Evolutionary conservation across 352 stramenopile genomes (phyloP).

Genomic region (Globisporangium acanthophoron): DNA sequence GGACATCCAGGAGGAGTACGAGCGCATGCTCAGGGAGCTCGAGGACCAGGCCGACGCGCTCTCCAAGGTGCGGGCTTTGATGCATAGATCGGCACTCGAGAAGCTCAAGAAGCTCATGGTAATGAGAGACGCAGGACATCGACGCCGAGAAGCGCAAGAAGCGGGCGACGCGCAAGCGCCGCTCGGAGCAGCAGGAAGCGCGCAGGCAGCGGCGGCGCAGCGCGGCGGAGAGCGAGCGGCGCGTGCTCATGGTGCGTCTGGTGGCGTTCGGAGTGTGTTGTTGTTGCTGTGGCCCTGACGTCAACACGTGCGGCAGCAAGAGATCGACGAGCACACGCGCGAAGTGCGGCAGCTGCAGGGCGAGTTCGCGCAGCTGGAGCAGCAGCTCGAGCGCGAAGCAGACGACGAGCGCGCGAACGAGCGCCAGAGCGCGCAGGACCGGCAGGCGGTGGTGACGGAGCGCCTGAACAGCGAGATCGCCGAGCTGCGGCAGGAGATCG

Average conservation of each 20-base stretch:
- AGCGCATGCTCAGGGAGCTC: constrained; percentile 65
- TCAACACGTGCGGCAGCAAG: constrained; percentile 6
- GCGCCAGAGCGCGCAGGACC: constrained; percentile 28
- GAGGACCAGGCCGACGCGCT: constrained; percentile 57
- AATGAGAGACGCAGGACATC: constrained; percentile 33
- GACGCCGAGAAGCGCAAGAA: constrained; percentile 17
- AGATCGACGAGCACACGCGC: constrained; percentile 37
- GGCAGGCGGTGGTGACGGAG: constrained; percentile 26
- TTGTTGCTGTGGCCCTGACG: background rate
- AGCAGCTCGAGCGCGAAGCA: constrained; percentile 29
- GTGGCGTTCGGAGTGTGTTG: no score
- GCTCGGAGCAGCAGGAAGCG: constrained; percentile 17
- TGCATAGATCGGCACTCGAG: background rate
- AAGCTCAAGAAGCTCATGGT: background rate
- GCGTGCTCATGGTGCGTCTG: constrained; percentile 6
- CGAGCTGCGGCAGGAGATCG: constrained; percentile 54
- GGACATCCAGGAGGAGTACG: constrained; percentile 72
- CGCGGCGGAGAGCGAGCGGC: constrained; percentile 7
- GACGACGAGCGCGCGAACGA: constrained; percentile 13
- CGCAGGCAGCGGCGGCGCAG: constrained; percentile 1
- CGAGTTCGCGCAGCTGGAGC: constrained; percentile 35
- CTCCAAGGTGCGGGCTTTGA: constrained; percentile 7
- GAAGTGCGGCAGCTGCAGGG: constrained; percentile 51
- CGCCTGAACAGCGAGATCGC: constrained; percentile 39
- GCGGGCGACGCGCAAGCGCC: constrained; percentile 10